phyloP scores from a whole-genome alignment of 352 stramenopile species.

The Phytophthora tubulina region DNA sequence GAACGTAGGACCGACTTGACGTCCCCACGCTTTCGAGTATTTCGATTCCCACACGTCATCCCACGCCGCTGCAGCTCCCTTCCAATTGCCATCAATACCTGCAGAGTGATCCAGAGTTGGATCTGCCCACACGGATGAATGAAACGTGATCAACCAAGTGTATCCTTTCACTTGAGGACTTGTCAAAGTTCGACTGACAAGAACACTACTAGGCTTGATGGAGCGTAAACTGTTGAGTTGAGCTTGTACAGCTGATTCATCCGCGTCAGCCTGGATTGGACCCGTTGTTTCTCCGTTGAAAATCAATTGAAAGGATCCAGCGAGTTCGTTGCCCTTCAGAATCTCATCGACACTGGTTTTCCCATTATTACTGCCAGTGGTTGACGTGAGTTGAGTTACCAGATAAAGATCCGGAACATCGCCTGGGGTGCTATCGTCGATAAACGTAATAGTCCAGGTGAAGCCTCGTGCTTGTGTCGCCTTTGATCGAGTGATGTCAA shows the following conservation, averaged over 20 bases:
- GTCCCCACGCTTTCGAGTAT: constrained; percentile 97
- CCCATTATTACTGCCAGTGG: constrained; percentile 36
- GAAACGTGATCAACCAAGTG: constrained; percentile 94
- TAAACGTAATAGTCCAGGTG: constrained; percentile 86
- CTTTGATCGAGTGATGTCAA: constrained; percentile 59
- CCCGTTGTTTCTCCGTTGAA: constrained; percentile 94
- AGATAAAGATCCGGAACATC: constrained; percentile 69
- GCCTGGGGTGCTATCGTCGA: constrained; percentile 70
- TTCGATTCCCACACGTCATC: constrained; percentile 93
- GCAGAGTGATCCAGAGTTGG: constrained; percentile 88
- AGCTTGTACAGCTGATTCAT: constrained; percentile 82
- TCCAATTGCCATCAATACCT: constrained; percentile 93
- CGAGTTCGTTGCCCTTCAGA: constrained; percentile 88
- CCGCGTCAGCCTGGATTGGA: constrained; percentile 89
- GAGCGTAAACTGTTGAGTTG: constrained; percentile 93
- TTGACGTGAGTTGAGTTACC: constrained; percentile 38
- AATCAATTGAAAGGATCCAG: constrained; percentile 92
- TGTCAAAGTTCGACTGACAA: constrained; percentile 43
- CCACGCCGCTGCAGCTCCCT: constrained; percentile 78
- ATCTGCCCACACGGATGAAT: constrained; percentile 92
- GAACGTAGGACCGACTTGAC: constrained; percentile 94
- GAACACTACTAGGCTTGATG: constrained; percentile 92
- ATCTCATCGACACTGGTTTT: constrained; percentile 70
- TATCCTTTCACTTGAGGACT: constrained; percentile 85
- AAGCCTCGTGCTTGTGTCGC: constrained; percentile 77